phyloP scores from a whole-genome alignment of 768 basidiomycete genomes.

The Phanerochaete sordida region DNA sequence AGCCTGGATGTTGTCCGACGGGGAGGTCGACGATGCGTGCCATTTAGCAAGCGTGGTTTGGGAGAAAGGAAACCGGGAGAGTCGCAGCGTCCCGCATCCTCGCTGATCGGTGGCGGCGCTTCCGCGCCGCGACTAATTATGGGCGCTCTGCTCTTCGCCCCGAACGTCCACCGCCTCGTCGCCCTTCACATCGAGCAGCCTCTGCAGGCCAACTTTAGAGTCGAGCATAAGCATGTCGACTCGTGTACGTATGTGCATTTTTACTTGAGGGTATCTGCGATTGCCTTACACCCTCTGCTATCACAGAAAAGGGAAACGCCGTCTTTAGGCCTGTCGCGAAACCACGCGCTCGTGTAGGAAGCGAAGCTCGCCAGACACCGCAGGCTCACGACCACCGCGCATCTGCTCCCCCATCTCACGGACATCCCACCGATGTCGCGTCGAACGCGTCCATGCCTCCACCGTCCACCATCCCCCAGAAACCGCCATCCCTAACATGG shows the following conservation, averaged over 20 bases:
- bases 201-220: background rate
- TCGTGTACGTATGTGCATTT: conserved; percentile 55
- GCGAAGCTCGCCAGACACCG: conserved; percentile 23
- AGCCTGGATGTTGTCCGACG: conserved; percentile 52
- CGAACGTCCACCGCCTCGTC: background rate
- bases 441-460: conserved; percentile 3
- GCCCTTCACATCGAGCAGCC: no score
- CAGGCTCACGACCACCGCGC: conserved; percentile 16
- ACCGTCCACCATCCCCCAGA: conserved; percentile 13
- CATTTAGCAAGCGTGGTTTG: background rate
- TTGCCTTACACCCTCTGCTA: background rate
- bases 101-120: background rate
- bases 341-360: conserved; percentile 40
- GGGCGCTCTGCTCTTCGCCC: background rate
- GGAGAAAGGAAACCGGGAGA: background rate
- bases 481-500: background rate
- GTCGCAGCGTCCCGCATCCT: background rate
- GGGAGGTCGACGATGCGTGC: conserved; percentile 39
- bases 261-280: background rate
- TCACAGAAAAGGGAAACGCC: conserved; percentile 65
- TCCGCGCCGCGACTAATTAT: background rate
- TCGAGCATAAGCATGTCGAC: conserved; percentile 33
- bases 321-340: conserved; percentile 68
- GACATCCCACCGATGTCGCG: background rate
- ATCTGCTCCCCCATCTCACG: background rate